Base-by-base conservation (phyloP, 73 alveolate genomes). In the Paramecium bursaria region DNA sequence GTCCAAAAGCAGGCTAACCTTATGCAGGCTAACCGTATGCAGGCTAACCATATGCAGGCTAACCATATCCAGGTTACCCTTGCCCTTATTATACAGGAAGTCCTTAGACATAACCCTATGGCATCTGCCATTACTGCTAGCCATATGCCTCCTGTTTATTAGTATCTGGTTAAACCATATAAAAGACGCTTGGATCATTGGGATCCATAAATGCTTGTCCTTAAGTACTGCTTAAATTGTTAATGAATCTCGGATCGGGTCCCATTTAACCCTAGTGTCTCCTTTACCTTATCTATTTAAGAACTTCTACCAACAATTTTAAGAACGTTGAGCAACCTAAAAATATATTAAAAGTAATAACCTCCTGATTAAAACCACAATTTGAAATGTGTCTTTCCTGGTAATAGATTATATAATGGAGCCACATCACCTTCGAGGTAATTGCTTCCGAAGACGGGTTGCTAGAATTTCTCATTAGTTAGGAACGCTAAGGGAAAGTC, bases 361-460 rank as follows among this genome's bases (percentile, higher is more conserved):
- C 99, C 99, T 15, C 99, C 99, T 26, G 89, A 93, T 97, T 94
- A 95, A 47, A 97, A 94, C 99, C 99, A 96, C 9, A 97, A 74
- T 85, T 96, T 97, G 82, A 96, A 96, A 22, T 74, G 67, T 3
- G 98, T 94, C 74, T 85, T 91, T 29, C 95, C 97, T 5, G 99
- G 99, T 26, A 97, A 75, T 74, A 88, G 73, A 75, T 91, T 92
- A 75, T 88, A 91, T 19, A 97, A 86, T 7, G 99, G 99, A 73
- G 86, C 91, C 49, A 94, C 88, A 21, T 74, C 75, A 10, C 99
- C 99, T 75, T 87, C 86, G 14, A 95, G 75, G 55, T 97, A 96
- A 86, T 97, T 97, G 1, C 99, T 98, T 6, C 99, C 99, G 87
- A 97, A 97, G 44, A 97, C 95, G 1, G 99, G 99, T 88, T 97